Evolutionary conservation across 768 basidiomycete genomes (phyloP), one percentile per base, ranked within the genome.

Genomic region (Rhodotorula taiwanensis): DNA sequence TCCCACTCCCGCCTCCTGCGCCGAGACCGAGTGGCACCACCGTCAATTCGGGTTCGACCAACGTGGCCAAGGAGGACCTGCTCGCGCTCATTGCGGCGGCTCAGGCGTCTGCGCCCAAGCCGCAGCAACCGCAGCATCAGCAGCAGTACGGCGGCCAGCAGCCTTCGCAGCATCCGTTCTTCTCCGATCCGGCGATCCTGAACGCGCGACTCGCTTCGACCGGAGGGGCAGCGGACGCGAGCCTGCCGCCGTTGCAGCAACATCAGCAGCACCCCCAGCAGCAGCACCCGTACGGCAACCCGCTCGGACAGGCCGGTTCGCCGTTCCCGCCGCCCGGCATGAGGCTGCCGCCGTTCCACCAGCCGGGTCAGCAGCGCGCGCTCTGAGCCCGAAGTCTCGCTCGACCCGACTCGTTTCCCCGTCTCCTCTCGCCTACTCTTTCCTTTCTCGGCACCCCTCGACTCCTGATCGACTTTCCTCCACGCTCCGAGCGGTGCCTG

Each of bases 1-100:
- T 68, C 62, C 67, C 67, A 14, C 62, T 68, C 1, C 67, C 67
- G n/a, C 67, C 67, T 25, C 62, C 67, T 3, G 67, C 62, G 8
- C 67, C 67, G 27, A 44, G 62, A 20, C 49, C 60, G 52, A 55
- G n/a, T 25, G 45, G 51, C 42, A 27, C 55, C 31, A 49, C 56
- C 4, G 45, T 27, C 48, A 30, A n/a, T 9, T n/a, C 51, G 5
- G 51, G 34, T 13, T 36, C 27, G 34, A 57, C 43, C 27, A 56
- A 52, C 18, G 67, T 68, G 9, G 67, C 59, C 0, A 68, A 68
- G 58, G 62, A 68, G 48, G 67, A 68, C 42, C 31, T 68, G 28
- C 62, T 68, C 44, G 62, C 62, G 25, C 55, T 68, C 2, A 68
- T 68, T 28, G 62, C 62, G 10, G 62, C 58, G 14, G 67, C 67